These are phyloP conservation scores for Exophiala sp. DNA, from an alignment of 2,329 filamentous ascomycete species.

Conservation along the genomic window DNA sequence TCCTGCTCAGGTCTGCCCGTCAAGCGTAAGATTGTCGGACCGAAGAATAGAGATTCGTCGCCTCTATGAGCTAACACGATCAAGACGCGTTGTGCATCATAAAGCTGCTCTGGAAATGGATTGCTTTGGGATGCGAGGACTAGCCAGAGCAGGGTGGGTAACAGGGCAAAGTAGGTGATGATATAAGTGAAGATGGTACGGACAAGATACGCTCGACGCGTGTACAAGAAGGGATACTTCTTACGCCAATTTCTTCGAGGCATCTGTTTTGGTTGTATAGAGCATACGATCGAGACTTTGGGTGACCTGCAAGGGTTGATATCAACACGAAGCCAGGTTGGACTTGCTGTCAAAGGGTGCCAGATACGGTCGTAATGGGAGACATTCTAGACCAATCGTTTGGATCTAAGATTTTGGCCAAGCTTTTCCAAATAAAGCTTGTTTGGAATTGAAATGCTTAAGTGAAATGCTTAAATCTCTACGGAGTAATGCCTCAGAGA, in stretches of 20 bases:
- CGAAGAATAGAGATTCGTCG: not conserved
- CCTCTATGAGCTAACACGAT: not conserved
- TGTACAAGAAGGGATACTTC: not conserved
- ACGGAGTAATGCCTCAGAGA: no score
- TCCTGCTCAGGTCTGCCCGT: not conserved
- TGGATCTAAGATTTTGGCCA: no score
- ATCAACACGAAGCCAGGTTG: no score
- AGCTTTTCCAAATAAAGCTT: no score
- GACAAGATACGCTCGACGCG: not conserved
- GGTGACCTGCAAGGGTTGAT: no score
- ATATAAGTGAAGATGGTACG: not conserved
- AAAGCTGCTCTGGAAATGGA: not conserved
- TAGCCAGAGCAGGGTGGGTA: not conserved
- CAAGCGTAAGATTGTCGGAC: not conserved
- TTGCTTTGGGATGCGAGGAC: not conserved
- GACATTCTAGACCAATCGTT: no score
- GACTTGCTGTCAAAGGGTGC: no score
- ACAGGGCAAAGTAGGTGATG: not conserved
- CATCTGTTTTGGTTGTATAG: no score
- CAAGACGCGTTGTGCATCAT: not conserved
- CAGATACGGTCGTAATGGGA: no score
- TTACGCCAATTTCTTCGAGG: not conserved
- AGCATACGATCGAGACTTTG: no score
- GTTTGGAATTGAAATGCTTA: no score
- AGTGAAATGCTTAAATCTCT: no score